These are phyloP conservation scores for Funneliformis caledonium DNA, from an alignment of 371 early-diverging fungal genomes.

Conservation along the genomic window DNA sequence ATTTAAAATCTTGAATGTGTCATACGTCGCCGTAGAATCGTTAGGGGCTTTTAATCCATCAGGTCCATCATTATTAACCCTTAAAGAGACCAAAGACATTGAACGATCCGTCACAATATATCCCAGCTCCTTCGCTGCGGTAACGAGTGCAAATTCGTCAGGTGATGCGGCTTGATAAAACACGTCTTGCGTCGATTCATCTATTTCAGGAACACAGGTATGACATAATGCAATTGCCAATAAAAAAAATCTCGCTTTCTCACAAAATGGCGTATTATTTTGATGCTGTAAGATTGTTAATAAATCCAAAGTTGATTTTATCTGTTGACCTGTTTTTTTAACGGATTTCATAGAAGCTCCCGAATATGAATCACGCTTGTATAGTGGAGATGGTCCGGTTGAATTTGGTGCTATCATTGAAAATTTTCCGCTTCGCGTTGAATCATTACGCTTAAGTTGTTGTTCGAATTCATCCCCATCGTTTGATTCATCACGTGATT, in stretches of 20 bases:
- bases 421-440: conserved; percentile 15
- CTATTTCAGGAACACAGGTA: conserved; percentile 72
- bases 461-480: conserved; percentile 24
- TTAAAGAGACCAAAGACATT: conserved; percentile 51
- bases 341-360: conserved; percentile 23
- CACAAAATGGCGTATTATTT: conserved; percentile 28
- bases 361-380: conserved; percentile 32
- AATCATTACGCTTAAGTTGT: conserved; percentile 27
- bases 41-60: conserved; percentile 23
- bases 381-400: conserved; percentile 19
- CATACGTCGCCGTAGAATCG: background rate
- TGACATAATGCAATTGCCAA: conserved; percentile 91
- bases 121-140: conserved; percentile 83
- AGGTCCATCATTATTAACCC: conserved; percentile 39
- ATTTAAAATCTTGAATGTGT: conserved; percentile 59
- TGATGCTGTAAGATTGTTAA: conserved; percentile 10
- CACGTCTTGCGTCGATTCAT: conserved; percentile 46
- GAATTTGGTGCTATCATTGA: conserved; percentile 36
- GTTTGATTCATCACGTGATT: background rate
- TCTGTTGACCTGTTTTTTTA: conserved; percentile 1
- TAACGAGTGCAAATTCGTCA: conserved; percentile 93
- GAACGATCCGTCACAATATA: conserved; percentile 77
- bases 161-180: conserved; percentile 91
- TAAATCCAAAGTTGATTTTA: conserved; percentile 12
- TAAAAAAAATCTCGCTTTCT: conserved; percentile 58